These are phyloP conservation scores for Crithidia thermophila DNA, from an alignment of 208 protist species.

Conservation along the genomic window DNA sequence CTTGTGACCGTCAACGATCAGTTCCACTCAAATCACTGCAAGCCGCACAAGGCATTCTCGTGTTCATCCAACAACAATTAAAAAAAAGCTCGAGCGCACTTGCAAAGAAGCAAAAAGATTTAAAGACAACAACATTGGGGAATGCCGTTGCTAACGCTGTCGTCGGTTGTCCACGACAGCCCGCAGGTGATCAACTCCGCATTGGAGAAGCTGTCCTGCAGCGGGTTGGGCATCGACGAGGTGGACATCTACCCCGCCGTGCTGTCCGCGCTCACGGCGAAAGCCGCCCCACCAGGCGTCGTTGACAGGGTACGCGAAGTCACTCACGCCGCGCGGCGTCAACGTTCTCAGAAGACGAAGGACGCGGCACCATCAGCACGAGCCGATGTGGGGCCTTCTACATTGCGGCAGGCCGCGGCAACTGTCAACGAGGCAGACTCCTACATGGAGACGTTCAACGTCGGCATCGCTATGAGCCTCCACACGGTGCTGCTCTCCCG, in stretches of 20 bases:
- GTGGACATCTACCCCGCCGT: conserved; percentile 72
- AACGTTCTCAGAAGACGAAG: not conserved
- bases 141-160: conserved; percentile 42
- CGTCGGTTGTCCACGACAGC: conserved; percentile 40
- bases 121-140: no score
- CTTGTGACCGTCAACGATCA: no score
- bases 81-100: no score
- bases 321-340: not conserved
- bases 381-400: no score
- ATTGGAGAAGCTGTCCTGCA: conserved; percentile 71
- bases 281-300: conserved; percentile 24
- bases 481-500: conserved; percentile 82
- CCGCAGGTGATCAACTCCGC: conserved; percentile 61
- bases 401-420: not conserved
- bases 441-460: conserved; percentile 49
- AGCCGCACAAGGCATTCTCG: no score
- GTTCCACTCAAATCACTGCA: no score
- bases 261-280: conserved; percentile 52
- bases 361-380: no score
- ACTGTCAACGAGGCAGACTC: conserved; percentile 10
- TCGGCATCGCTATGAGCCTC: conserved; percentile 68
- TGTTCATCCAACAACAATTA: no score
- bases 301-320: conserved; percentile 24
- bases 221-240: conserved; percentile 59
- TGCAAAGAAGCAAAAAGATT: no score